Percentiles rank a stretch among this genome's conserved stretches.
These are phyloP conservation scores for Pestalotiopsis fici DNA, from an alignment of 2,329 filamentous ascomycete species.

Conservation along the genomic window DNA sequence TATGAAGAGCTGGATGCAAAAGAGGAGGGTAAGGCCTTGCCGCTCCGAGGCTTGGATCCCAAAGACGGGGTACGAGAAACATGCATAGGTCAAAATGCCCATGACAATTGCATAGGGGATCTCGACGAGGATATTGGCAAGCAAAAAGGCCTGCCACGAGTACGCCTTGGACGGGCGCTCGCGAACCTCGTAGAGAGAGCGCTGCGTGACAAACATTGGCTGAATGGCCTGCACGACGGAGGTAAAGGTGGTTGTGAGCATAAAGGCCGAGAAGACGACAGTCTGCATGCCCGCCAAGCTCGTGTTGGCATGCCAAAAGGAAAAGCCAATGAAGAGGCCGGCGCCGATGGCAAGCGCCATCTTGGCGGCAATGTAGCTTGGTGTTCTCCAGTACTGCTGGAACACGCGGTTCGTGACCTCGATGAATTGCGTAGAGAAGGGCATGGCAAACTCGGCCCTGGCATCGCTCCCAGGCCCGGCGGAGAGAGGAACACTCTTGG, in stretches of 20 bases:
- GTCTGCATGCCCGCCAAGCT: slow-evolving; percentile 72
- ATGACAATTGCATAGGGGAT: slow-evolving; percentile 70
- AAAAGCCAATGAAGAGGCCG: slow-evolving; percentile 72
- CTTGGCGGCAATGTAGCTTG: slow-evolving; percentile 77
- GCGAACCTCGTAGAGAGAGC: slow-evolving; percentile 74
- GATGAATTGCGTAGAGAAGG: slow-evolving; percentile 65
- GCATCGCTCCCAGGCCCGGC: slow-evolving; percentile 18
- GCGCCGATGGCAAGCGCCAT: slow-evolving; percentile 50
- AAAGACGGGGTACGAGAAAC: slow-evolving; percentile 68
- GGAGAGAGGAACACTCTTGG: neutral
- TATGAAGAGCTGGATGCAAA: slow-evolving; percentile 66
- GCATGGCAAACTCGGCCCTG: slow-evolving; percentile 75
- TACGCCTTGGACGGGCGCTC: slow-evolving; percentile 76
- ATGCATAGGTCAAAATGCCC: slow-evolving; percentile 62
- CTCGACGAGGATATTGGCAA: slow-evolving; percentile 72
- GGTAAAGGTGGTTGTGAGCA: slow-evolving; percentile 74
- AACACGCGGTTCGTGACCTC: slow-evolving; percentile 71
- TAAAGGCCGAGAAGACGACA: slow-evolving; percentile 74
- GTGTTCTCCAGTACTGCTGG: slow-evolving; percentile 82
- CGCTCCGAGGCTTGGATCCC: slow-evolving; percentile 50
- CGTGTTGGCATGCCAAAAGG: slow-evolving; percentile 61
- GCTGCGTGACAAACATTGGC: slow-evolving; percentile 74
- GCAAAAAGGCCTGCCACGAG: slow-evolving; percentile 73
- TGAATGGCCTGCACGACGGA: slow-evolving; percentile 72
- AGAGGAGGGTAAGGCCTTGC: slow-evolving; percentile 66